Evolutionary conservation across 2,329 filamentous ascomycete species (phyloP), one percentile per base, ranked within the genome.

Genomic region (Colletotrichum tamarilloi): DNA sequence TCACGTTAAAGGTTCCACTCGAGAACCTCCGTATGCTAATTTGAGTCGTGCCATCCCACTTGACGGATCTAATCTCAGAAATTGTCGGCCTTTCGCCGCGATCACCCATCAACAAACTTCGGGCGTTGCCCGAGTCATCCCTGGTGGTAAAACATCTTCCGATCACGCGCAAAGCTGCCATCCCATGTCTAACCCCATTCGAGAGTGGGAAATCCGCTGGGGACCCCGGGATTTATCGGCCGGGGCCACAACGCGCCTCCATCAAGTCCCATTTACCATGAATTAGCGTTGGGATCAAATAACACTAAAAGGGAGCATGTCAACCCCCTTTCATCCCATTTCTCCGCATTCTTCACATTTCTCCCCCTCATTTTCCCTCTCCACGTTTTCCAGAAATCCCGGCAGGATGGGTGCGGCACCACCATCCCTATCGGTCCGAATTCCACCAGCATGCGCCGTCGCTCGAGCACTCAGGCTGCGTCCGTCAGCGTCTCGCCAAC

Each of bases 331-430:
- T 49, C 19, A 22, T 60, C 16, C 28, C 38, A 64, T 71, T 74
- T 72, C 72, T 74, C 72, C 72, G 72, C 72, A 62, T 62, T 63
- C 32, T 59, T 63, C 52, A n/a, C n/a, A 35, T 68, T 72, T 72
- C 65, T 72, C 69, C 58, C 62, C 62, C 68, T 71, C 68, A 56
- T 32, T 49, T n/a, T 35, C 24, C 30, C 35, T 67, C 55, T 60
- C 68, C 60, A 62, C 56, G 49, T 62, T 68, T 58, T 62, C 59
- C 42, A 49, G 42, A 52, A 55, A 62, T 26, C 68, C 49, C 53
- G 65, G 69, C 68, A 55, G 38, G 46, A 67, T 56, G 63, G 56
- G 63, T 19, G 26, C 32, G 26, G 26, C 28, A n/a, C 26, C 24
- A 52, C 46, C n/a, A n/a, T 26, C 30, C 58, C 11, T 16, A 24